Percentiles rank a stretch among this genome's conserved stretches.
phyloP scores from a whole-genome alignment of 345 rosid genomes.

The thale cress (Arabidopsis thaliana) region DNA sequence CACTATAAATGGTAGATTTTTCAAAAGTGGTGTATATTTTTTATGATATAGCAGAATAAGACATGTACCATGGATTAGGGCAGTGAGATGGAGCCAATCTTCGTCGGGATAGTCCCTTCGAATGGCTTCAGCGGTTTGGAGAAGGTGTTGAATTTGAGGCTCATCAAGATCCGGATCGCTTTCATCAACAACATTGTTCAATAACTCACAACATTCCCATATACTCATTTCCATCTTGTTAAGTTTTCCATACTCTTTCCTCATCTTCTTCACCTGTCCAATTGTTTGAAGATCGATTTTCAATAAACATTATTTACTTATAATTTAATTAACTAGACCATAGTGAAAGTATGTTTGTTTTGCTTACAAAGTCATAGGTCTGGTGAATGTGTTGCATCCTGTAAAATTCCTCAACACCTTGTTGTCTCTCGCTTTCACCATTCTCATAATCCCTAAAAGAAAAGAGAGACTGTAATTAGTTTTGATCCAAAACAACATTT shows the following conservation, averaged over 20 bases:
- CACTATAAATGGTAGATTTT: not conserved
- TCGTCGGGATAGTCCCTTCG: slow-evolving; percentile 68
- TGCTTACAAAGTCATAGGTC: slow-evolving; percentile 60
- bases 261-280: slow-evolving; percentile 56
- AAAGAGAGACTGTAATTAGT: not conserved
- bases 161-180: slow-evolving; percentile 79
- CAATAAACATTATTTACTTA: no score
- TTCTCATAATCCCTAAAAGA: slow-evolving; percentile 47
- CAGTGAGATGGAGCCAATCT: slow-evolving; percentile 75
- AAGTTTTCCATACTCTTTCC: slow-evolving; percentile 56
- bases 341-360: not conserved
- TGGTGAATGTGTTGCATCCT: slow-evolving; percentile 62
- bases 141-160: slow-evolving; percentile 71
- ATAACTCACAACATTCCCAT: slow-evolving; percentile 73
- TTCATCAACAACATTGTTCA: slow-evolving; percentile 66
- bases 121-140: slow-evolving; percentile 75
- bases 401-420: slow-evolving; percentile 64
- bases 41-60: not conserved
- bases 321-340: not conserved
- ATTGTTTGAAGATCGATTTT: not conserved
- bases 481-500: not conserved
- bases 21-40: not conserved
- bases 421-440: slow-evolving; percentile 51
- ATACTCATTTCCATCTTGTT: slow-evolving; percentile 66
- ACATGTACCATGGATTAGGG: slow-evolving; percentile 61